Evolutionary conservation across 768 basidiomycete genomes (phyloP).

Genomic region (Auricularia auricula-judae): DNA sequence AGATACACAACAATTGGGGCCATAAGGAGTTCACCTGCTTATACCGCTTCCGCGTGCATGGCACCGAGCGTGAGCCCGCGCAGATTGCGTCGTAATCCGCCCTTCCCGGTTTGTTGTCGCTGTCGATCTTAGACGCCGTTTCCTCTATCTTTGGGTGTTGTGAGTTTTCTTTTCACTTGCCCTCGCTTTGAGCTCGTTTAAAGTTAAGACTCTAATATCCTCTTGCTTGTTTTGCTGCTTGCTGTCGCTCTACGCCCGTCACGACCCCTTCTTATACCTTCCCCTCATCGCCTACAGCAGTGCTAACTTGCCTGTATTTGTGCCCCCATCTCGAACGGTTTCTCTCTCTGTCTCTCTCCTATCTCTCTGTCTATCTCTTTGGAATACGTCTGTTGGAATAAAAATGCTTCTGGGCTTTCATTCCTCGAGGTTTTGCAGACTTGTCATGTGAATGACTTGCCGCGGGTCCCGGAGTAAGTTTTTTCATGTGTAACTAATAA

Average conservation of each 20-base stretch:
- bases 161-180: neutral
- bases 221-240: neutral
- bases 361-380: neutral
- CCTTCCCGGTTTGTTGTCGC: neutral
- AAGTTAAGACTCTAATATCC: neutral
- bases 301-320: neutral
- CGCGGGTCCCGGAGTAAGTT: too few species aligned
- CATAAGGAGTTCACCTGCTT: slow-evolving; percentile 74
- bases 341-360: neutral
- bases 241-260: neutral
- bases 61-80: slow-evolving; percentile 15
- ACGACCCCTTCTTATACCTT: neutral
- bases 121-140: neutral
- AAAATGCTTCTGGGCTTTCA: neutral
- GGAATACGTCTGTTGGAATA: neutral
- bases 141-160: neutral
- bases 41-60: slow-evolving; percentile 77
- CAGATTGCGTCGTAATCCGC: neutral
- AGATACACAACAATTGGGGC: slow-evolving; percentile 83
- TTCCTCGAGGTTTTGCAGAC: too few species aligned
- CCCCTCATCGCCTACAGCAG: neutral
- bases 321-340: neutral
- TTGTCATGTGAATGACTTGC: too few species aligned
- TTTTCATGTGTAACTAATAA: too few species aligned
- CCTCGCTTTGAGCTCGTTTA: neutral